These are phyloP conservation scores for Arthroderma uncinatum DNA, from an alignment of 2,329 filamentous ascomycete genomes.

Conservation along the genomic window DNA sequence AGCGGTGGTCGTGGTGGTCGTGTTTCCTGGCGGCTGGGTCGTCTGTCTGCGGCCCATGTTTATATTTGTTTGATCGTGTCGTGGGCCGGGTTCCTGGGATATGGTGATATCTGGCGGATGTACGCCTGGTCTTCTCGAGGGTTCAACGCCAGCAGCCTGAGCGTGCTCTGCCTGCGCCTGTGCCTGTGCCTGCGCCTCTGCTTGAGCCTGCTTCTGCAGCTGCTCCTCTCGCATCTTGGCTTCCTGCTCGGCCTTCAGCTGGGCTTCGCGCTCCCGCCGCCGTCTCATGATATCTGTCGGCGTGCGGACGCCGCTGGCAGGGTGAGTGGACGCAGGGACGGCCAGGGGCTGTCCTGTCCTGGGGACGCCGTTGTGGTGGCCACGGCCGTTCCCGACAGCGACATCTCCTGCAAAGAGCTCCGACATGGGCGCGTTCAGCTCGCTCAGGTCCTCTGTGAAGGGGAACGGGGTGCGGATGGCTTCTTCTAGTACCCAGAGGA, in stretches of 20 bases:
- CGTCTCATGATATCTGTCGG: constrained; percentile 88
- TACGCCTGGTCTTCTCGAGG: background rate
- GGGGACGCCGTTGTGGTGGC: constrained; percentile 46
- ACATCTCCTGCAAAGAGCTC: constrained; percentile 44
- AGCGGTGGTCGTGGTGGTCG: background rate
- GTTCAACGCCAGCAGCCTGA: constrained; percentile 9
- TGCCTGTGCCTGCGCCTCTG: constrained; percentile 21
- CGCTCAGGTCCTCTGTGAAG: constrained; percentile 72
- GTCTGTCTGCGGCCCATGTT: background rate
- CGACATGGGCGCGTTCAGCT: constrained; percentile 88
- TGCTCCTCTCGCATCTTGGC: constrained; percentile 45
- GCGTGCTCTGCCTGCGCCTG: constrained; percentile 37
- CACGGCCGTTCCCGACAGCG: background rate
- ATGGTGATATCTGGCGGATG: background rate
- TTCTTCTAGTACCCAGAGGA: constrained; percentile 86
- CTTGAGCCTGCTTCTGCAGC: constrained; percentile 1
- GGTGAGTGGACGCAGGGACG: constrained; percentile 13
- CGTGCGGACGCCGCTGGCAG: constrained; percentile 57
- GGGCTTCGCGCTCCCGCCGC: constrained; percentile 63
- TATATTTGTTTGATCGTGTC: too few relatives aligned
- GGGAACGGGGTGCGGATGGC: constrained; percentile 69
- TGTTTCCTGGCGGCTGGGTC: background rate
- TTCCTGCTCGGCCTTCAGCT: constrained; percentile 56
- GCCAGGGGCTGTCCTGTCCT: constrained; percentile 27
- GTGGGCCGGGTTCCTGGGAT: background rate